Evolutionary conservation across 129 eudicot species (phyloP).

Genomic region (Artemisia annua): DNA sequence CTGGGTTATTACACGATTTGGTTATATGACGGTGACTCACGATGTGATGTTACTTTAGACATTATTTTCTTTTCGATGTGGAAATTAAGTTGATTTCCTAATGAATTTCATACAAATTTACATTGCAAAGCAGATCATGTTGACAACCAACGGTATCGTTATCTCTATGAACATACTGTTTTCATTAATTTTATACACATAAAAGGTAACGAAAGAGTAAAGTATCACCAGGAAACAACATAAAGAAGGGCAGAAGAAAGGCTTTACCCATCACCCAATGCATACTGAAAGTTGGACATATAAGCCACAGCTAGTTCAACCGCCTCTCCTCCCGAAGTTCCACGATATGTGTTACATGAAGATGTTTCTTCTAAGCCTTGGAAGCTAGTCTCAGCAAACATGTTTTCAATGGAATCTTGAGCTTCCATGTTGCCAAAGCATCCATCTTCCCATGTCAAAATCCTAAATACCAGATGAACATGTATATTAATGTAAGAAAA

Average conservation of each 20-base stretch:
- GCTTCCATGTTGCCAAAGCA: slow-evolving; percentile 44
- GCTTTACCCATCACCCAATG: slow-evolving; percentile 72
- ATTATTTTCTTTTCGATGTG: too few species aligned
- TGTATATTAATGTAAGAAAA: background rate
- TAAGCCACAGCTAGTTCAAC: slow-evolving; percentile 53
- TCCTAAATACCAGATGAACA: slow-evolving; percentile 37
- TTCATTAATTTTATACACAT: background rate
- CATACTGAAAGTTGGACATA: slow-evolving; percentile 65
- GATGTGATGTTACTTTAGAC: too few species aligned
- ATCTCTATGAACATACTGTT: background rate
- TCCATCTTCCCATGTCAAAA: slow-evolving; percentile 84
- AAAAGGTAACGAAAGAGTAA: background rate
- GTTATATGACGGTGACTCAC: too few species aligned
- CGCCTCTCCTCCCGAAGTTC: slow-evolving; percentile 36
- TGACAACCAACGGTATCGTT: background rate
- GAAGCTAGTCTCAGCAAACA: slow-evolving; percentile 20
- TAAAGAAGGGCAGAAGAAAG: slow-evolving; percentile 19
- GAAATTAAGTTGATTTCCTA: too few species aligned
- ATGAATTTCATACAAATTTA: background rate
- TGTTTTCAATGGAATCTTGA: slow-evolving; percentile 34
- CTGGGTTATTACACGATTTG: too few species aligned
- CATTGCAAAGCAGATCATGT: background rate
- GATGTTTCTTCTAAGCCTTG: slow-evolving; percentile 36
- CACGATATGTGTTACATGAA: slow-evolving; percentile 27
- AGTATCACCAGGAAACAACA: background rate